Evolutionary conservation across 345 rosid genomes (phyloP), one percentile per base, ranked within the genome.

Genomic region (Populus alba): DNA sequence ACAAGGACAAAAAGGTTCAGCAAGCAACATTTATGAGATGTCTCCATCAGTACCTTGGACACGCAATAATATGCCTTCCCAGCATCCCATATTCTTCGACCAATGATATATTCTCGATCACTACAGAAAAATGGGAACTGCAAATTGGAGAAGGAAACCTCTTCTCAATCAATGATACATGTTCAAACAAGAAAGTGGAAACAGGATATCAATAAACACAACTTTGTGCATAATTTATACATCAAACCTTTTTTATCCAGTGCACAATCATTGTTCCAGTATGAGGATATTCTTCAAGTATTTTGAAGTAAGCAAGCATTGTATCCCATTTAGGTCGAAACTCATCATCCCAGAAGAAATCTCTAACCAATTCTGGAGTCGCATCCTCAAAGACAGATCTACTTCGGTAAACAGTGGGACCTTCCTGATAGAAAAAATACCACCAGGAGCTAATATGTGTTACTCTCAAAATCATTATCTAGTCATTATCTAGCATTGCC

Each of bases 271-370:
- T 90, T 41, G 88, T 82, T 81, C 98, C 99, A 15, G 95, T 88
- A 75, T 81, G 79, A 77, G 94, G 86, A 83, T 86, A 84, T 78
- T 96, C 97, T 83, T 91, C 91, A 77, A 96, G 83, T 33, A 89
- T 90, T 72, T 90, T 92, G 75, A 85, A 85, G 83, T 90, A 82
- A 31, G 92, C 79, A 82, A 96, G 97, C 99, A 96, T 94, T 43
- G 89, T 87, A 87, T 96, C 99, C 98, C 98, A 96, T 82, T 92
- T 94, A 5, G 92, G 92, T 49, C 99, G 89, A 86, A 94, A 91
- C 67, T 92, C 98, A 77, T 96, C 98, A 81, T 94, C 99, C 99
- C 99, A 96, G 80, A 96, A 96, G 90, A 96, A 96, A 86, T 96
- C 99, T 86, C 97, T 90, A 37, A 94, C 97, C 85, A 91, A 73